These are phyloP conservation scores for Leishmania aethiopica DNA, from an alignment of 208 protist genomes.

Conservation along the genomic window DNA sequence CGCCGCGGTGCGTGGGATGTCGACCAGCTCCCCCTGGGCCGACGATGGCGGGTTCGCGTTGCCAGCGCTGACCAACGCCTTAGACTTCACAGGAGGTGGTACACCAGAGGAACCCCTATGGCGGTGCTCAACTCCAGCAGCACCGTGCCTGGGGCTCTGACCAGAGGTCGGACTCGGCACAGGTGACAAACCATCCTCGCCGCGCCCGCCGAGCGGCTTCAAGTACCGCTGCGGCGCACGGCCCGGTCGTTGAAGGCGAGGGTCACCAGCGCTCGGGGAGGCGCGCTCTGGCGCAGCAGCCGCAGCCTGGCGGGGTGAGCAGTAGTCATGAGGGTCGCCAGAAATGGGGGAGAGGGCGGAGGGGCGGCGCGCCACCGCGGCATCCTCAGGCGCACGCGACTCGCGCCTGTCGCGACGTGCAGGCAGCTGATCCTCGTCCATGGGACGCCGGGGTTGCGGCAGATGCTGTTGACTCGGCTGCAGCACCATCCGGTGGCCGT, in stretches of 20 bases:
- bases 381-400: background rate
- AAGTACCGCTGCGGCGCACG: constrained; percentile 25
- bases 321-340: constrained; percentile 13
- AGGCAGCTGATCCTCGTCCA: constrained; percentile 4
- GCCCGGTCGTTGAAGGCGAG: constrained; percentile 21
- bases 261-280: constrained; percentile 13
- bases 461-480: constrained; percentile 4
- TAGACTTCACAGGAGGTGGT: constrained; percentile 9
- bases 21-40: constrained; percentile 10
- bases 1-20: constrained; percentile 12
- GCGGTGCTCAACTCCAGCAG: constrained; percentile 6
- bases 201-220: constrained; percentile 23
- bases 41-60: background rate
- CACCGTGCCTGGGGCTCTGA: constrained; percentile 10
- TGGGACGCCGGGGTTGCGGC: constrained; percentile 6
- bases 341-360: constrained; percentile 21
- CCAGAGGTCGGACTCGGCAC: constrained; percentile 3
- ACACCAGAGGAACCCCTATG: background rate
- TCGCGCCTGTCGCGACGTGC: constrained; percentile 3
- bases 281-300: constrained; percentile 2
- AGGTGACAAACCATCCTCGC: constrained; percentile 15
- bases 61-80: background rate
- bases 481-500: constrained; percentile 23
- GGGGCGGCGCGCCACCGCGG: constrained; percentile 8
- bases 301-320: constrained; percentile 11